These are phyloP conservation scores for Auriscalpium vulgare DNA, from an alignment of 768 basidiomycete genomes.

Conservation along the genomic window DNA sequence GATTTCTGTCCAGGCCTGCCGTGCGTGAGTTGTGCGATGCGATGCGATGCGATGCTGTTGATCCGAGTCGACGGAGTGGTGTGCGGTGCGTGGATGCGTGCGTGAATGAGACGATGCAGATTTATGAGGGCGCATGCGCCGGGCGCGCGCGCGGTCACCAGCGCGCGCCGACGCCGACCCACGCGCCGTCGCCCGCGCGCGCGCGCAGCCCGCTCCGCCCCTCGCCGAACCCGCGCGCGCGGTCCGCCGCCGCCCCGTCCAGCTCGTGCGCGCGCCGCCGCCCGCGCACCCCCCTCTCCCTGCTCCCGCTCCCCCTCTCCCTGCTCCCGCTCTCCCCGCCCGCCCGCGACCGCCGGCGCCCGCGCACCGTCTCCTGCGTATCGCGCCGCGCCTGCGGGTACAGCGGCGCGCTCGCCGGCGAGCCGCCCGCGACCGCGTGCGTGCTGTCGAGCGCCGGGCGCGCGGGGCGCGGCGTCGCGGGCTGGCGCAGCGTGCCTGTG, in stretches of 20 bases:
- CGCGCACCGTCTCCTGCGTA: neutral
- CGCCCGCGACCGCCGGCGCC: neutral
- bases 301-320: neutral
- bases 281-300: neutral
- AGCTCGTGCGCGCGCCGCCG: slow-evolving; percentile 10
- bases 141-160: neutral
- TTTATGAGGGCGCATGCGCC: no score
- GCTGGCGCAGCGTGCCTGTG: slow-evolving; percentile 5
- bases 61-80: no score
- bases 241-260: slow-evolving; percentile 9
- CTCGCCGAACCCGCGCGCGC: slow-evolving; percentile 10
- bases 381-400: slow-evolving; percentile 1
- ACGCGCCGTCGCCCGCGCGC: slow-evolving; percentile 2
- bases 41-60: no score
- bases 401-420: slow-evolving; percentile 7
- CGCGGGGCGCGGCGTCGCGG: slow-evolving; percentile 10
- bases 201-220: slow-evolving; percentile 13
- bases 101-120: no score
- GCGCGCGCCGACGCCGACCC: neutral
- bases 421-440: slow-evolving; percentile 7
- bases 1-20: no score
- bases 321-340: neutral
- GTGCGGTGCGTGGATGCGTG: no score
- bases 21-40: no score
- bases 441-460: slow-evolving; percentile 6